These are phyloP conservation scores for Juglanconis oblonga DNA, from an alignment of 2,329 filamentous ascomycete species.

Conservation along the genomic window DNA sequence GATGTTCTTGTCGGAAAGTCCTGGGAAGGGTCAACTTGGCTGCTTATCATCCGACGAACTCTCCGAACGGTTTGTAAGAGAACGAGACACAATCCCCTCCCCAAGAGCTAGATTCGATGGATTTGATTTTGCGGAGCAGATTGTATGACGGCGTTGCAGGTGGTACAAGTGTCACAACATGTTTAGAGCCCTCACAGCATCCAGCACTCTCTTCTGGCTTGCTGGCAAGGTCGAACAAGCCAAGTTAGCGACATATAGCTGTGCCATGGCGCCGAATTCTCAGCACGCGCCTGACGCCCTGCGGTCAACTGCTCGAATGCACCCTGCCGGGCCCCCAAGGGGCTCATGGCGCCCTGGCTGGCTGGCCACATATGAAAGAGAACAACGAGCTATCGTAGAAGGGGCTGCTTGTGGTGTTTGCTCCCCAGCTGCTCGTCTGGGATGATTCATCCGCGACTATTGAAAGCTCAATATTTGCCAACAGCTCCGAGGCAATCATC, in stretches of 20 bases:
- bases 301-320: too few relatives aligned
- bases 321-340: too few relatives aligned
- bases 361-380: not conserved
- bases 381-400: not conserved
- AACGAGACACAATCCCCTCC: not conserved
- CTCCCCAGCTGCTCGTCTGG: not conserved
- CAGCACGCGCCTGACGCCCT: too few relatives aligned
- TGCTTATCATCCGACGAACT: not conserved
- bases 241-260: not conserved
- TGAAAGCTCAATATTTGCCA: not conserved
- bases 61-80: not conserved
- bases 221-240: not conserved
- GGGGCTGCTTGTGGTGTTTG: not conserved
- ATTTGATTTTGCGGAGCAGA: not conserved
- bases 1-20: too few relatives aligned
- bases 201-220: not conserved
- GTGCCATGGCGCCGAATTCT: not conserved
- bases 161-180: not conserved
- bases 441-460: not conserved
- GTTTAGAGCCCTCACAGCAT: not conserved
- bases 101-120: not conserved
- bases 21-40: too few relatives aligned
- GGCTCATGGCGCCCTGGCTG: not conserved
- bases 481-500: not conserved
- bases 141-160: not conserved